Percentiles rank a stretch among this genome's conserved stretches.
phyloP scores from a whole-genome alignment of 2,329 filamentous ascomycete species.

The Penicillium sp. region DNA sequence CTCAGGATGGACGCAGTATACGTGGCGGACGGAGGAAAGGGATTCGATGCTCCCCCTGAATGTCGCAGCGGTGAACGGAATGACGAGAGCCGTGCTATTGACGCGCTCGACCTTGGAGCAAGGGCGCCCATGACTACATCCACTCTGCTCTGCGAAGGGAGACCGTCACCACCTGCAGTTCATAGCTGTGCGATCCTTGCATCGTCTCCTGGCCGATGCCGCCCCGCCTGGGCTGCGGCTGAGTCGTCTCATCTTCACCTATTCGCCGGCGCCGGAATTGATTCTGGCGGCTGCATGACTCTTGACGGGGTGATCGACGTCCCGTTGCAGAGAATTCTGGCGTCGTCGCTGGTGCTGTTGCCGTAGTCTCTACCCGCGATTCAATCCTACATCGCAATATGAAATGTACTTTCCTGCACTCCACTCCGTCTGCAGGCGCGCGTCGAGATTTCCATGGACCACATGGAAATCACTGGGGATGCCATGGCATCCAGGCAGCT shows the following conservation, averaged over 20 bases:
- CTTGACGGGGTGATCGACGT: neutral
- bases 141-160: neutral
- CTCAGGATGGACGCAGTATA: neutral
- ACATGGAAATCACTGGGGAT: too few species aligned
- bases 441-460: too few species aligned
- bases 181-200: slow-evolving; percentile 16
- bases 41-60: too few species aligned
- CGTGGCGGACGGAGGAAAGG: too few species aligned
- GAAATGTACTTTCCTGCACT: neutral
- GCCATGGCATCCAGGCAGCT: neutral
- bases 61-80: too few species aligned
- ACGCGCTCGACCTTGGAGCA: too few species aligned
- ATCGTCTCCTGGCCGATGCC: slow-evolving; percentile 11
- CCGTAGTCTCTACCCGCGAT: too few species aligned
- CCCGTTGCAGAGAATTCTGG: neutral
- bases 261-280: neutral
- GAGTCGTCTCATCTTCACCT: slow-evolving; percentile 6
- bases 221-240: slow-evolving; percentile 7
- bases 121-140: neutral
- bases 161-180: slow-evolving; percentile 1
- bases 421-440: too few species aligned
- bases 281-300: neutral
- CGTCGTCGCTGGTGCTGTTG: too few species aligned
- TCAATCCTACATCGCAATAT: slow-evolving; percentile 6
- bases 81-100: too few species aligned